These are phyloP conservation scores for Apophysomyces trapeziformis DNA, from an alignment of 371 early-diverging fungal genomes.

Conservation along the genomic window DNA sequence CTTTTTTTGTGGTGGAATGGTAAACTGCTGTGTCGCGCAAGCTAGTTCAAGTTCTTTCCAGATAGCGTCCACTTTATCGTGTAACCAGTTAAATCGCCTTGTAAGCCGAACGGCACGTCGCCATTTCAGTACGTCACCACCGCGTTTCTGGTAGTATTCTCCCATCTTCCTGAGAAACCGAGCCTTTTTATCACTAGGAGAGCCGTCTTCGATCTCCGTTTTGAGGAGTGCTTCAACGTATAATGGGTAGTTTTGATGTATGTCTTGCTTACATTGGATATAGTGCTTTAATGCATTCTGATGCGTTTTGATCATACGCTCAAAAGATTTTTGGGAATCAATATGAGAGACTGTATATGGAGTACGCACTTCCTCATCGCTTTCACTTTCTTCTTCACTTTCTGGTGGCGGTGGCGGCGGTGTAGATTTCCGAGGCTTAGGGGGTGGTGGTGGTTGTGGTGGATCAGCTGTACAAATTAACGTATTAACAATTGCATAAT, in stretches of 20 bases:
- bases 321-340: conserved; percentile 15
- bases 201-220: conserved; percentile 11
- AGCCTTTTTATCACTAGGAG: conserved; percentile 9
- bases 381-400: conserved; percentile 3
- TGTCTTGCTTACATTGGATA: conserved; percentile 16
- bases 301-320: conserved; percentile 18
- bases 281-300: conserved; percentile 22
- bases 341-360: conserved; percentile 13
- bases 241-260: conserved; percentile 16
- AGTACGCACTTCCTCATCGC: conserved; percentile 15
- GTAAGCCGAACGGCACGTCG: conserved; percentile 16
- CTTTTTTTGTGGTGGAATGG: conserved; percentile 13
- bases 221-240: conserved; percentile 20
- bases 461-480: background rate
- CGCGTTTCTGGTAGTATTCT: conserved; percentile 16
- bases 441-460: background rate
- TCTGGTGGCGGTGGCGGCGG: conserved; percentile 1
- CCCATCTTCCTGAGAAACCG: conserved; percentile 7
- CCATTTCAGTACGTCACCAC: conserved; percentile 23
- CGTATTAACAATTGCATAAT: too few relatives aligned
- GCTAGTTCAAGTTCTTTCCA: conserved; percentile 23
- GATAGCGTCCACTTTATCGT: conserved; percentile 18
- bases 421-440: background rate
- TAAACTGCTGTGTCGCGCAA: conserved; percentile 17
- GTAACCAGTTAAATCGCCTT: conserved; percentile 17